A percentile compares a stretch with the other conserved stretches of the same genome.
These are phyloP conservation scores for Triadica sebifera DNA, from an alignment of 345 rosid genomes.

Conservation along the genomic window DNA sequence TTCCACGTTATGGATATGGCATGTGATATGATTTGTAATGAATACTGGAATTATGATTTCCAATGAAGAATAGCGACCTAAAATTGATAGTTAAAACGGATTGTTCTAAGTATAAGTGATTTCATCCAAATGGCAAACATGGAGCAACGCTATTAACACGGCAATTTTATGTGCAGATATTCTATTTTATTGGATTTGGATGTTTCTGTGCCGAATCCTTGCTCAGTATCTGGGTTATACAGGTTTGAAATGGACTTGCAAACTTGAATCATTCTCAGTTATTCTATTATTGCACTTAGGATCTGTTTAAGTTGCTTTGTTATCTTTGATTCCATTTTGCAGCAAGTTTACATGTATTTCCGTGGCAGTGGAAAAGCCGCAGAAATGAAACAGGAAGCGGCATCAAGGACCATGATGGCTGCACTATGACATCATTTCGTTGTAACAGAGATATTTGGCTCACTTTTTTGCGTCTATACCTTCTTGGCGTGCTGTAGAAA, in stretches of 20 bases:
- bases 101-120: background rate
- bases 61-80: background rate
- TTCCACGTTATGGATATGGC: background rate
- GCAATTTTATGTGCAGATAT: conserved; percentile 49
- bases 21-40: too few species aligned
- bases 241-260: conserved; percentile 44
- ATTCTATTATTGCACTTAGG: background rate
- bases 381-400: conserved; percentile 76
- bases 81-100: background rate
- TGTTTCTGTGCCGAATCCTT: conserved; percentile 70
- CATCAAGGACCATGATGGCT: conserved; percentile 66
- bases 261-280: background rate
- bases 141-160: background rate
- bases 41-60: background rate
- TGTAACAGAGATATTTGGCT: background rate
- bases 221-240: conserved; percentile 96
- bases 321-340: conserved; percentile 29
- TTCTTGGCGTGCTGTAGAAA: background rate
- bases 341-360: conserved; percentile 97
- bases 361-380: conserved; percentile 92
- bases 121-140: background rate
- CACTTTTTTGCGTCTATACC: background rate
- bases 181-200: conserved; percentile 85
- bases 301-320: background rate
- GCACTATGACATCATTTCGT: conserved; percentile 43